These are phyloP conservation scores for Ceratobasidium papillatum DNA, from an alignment of 1,284 basidiomycete genomes.

Conservation along the genomic window DNA sequence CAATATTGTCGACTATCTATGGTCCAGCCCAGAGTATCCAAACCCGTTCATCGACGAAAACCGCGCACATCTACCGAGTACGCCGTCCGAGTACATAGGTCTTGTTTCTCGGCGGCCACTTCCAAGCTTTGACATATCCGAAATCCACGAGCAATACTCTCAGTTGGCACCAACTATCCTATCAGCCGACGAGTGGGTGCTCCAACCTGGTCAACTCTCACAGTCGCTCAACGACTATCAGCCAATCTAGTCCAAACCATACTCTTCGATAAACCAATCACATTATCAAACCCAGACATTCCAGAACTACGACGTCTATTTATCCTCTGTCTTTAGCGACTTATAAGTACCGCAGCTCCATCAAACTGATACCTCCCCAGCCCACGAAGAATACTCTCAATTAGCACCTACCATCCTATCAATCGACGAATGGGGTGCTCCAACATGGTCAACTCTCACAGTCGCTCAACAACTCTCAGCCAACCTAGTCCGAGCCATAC, in stretches of 20 bases:
- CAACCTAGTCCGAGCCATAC: neutral
- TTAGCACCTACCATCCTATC: neutral
- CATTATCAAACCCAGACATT: neutral
- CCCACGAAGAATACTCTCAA: neutral
- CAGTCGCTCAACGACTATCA: neutral
- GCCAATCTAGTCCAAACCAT: neutral
- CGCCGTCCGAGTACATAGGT: neutral
- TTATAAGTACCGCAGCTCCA: neutral
- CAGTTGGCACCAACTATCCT: neutral
- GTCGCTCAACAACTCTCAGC: neutral
- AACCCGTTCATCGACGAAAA: neutral
- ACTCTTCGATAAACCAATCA: neutral
- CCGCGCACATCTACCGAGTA: neutral
- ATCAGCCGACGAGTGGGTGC: slow-evolving; percentile 2
- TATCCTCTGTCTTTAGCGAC: neutral
- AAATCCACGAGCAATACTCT: neutral
- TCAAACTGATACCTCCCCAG: neutral
- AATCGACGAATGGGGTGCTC: slow-evolving; percentile 9
- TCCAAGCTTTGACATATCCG: neutral
- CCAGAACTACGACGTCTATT: neutral
- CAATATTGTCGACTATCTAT: neutral
- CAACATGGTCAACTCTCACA: neutral
- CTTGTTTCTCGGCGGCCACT: neutral
- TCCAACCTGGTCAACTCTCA: neutral
- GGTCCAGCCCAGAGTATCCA: too few species aligned